A percentile compares a stretch with the other conserved stretches of the same genome.
These are phyloP conservation scores for Jaapia argillacea DNA, from an alignment of 768 basidiomycete genomes.

Conservation along the genomic window DNA sequence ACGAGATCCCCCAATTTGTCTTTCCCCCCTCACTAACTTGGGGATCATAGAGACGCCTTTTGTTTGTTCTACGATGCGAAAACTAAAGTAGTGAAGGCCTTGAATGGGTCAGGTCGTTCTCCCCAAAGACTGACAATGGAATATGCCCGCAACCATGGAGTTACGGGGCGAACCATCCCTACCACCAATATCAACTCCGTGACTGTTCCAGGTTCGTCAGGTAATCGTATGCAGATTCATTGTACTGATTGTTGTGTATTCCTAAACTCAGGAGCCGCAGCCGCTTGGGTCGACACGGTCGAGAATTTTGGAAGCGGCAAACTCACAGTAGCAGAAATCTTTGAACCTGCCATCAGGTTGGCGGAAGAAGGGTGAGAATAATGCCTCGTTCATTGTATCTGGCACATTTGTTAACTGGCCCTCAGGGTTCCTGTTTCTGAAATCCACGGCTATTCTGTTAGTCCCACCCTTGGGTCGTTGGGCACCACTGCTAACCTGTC, in stretches of 20 bases:
- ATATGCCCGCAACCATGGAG: slow-evolving; percentile 57
- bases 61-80: slow-evolving; percentile 88
- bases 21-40: neutral
- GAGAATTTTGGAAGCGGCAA: slow-evolving; percentile 74
- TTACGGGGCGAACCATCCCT: slow-evolving; percentile 63
- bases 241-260: neutral
- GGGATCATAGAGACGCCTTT: slow-evolving; percentile 62
- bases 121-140: slow-evolving; percentile 75
- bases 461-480: slow-evolving; percentile 13
- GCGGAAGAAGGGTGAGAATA: slow-evolving; percentile 86
- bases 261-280: slow-evolving; percentile 68
- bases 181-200: slow-evolving; percentile 79
- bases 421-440: slow-evolving; percentile 84
- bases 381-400: too few relatives aligned
- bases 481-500: slow-evolving; percentile 1
- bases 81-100: slow-evolving; percentile 70
- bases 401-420: too few relatives aligned
- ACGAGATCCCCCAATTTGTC: slow-evolving; percentile 10
- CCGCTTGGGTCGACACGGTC: slow-evolving; percentile 90
- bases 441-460: slow-evolving; percentile 51
- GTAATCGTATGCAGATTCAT: neutral
- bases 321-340: slow-evolving; percentile 53
- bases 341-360: slow-evolving; percentile 83
- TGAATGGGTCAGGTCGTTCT: slow-evolving; percentile 89
- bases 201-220: slow-evolving; percentile 63